Conservation (phyloP, 495 filamentous ascomycete species). For the Tirmania nivea region DNA sequence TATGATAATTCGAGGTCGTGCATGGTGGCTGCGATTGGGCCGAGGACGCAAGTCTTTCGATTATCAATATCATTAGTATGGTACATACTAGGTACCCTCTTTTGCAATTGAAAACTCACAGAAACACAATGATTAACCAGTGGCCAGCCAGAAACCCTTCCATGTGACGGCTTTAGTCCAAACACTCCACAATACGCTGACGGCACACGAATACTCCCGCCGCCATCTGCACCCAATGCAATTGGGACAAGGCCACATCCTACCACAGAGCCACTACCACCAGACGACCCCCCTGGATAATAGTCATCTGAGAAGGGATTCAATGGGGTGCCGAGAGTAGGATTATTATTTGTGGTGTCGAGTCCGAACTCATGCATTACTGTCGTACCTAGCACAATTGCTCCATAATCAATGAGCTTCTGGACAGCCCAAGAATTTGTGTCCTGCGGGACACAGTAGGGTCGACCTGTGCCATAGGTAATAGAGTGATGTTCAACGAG, state of each 20-base stretch:
- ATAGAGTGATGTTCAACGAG: slow-evolving; percentile 31
- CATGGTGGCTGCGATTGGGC: slow-evolving; percentile 58
- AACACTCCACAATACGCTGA: slow-evolving; percentile 66
- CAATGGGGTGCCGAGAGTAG: slow-evolving; percentile 51
- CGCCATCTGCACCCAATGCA: slow-evolving; percentile 65
- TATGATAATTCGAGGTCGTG: slow-evolving; percentile 70
- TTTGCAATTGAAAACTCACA: no score
- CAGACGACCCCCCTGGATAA: slow-evolving; percentile 78
- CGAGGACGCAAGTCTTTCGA: slow-evolving; percentile 34
- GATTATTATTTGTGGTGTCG: slow-evolving; percentile 70
- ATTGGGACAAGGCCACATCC: slow-evolving; percentile 58
- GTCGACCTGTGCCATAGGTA: slow-evolving; percentile 28
- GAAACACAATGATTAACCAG: not conserved
- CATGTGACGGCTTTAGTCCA: slow-evolving; percentile 68
- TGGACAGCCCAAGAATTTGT: slow-evolving; percentile 49
- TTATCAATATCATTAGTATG: not conserved
- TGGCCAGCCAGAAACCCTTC: slow-evolving; percentile 39
- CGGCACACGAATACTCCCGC: slow-evolving; percentile 68
- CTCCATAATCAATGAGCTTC: slow-evolving; percentile 57
- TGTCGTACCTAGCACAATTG: slow-evolving; percentile 61
- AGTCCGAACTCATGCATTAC: slow-evolving; percentile 85
- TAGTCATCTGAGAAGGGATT: slow-evolving; percentile 66
- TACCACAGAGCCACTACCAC: slow-evolving; percentile 62
- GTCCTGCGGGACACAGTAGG: slow-evolving; percentile 24
- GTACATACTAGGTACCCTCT: no score